These are phyloP conservation scores for Coniochaeta sp. DNA, from an alignment of 2,329 filamentous ascomycete genomes.

Conservation along the genomic window DNA sequence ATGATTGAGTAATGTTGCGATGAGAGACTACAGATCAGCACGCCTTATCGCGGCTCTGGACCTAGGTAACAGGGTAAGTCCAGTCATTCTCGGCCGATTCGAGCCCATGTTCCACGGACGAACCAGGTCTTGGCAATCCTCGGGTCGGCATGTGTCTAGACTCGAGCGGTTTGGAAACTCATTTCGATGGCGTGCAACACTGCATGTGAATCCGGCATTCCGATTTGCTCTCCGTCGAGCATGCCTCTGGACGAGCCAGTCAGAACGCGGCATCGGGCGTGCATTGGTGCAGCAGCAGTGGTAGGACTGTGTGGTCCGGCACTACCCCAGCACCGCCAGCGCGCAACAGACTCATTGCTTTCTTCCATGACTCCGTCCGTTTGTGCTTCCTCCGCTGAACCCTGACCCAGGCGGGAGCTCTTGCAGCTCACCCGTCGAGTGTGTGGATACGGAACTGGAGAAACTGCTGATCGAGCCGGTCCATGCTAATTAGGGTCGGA, in stretches of 20 bases:
- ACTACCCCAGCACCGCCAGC: neutral
- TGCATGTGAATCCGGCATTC: neutral
- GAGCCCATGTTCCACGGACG: neutral
- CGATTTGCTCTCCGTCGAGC: neutral
- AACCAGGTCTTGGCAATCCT: neutral
- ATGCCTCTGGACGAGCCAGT: neutral
- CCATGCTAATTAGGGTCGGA: neutral
- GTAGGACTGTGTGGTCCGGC: neutral
- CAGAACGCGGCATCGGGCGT: neutral
- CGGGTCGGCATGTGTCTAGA: neutral
- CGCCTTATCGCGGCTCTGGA: neutral
- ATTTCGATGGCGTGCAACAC: neutral
- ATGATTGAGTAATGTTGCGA: neutral
- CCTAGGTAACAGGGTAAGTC: neutral
- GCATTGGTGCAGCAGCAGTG: neutral
- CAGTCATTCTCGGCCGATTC: neutral
- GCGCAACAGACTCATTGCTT: too few species aligned
- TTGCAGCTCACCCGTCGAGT: neutral
- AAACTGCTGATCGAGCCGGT: neutral
- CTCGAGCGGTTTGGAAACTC: neutral
- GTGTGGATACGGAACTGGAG: neutral
- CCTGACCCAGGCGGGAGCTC: neutral
- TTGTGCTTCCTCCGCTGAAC: neutral
- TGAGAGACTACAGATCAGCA: neutral
- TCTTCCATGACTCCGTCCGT: neutral